Conservation (phyloP, 257 asterid genomes). For the Gynochthodes officinalis region DNA sequence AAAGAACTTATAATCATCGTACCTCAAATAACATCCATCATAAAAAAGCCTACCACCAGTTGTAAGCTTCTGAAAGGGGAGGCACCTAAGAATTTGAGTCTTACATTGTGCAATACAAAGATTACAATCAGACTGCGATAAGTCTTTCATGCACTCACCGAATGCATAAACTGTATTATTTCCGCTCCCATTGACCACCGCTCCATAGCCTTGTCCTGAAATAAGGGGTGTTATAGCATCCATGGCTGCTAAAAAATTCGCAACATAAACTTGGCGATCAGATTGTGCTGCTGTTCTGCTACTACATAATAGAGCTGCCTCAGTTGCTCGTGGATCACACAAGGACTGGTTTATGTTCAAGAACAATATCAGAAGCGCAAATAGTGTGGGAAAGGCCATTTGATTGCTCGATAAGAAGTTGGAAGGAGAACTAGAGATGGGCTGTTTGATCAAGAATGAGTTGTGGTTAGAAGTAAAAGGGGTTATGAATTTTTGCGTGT, state of each 20-base stretch:
- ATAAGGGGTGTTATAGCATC: constrained; percentile 38
- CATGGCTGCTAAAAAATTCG: constrained; percentile 53
- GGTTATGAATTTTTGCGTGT: too few species aligned
- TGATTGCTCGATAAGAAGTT: not conserved
- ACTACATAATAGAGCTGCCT: constrained; percentile 48
- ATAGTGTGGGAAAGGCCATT: constrained; percentile 17
- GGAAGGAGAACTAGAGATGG: not conserved
- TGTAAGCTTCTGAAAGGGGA: constrained; percentile 44
- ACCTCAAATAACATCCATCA: constrained; percentile 66
- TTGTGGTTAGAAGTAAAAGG: too few species aligned
- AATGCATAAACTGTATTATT: constrained; percentile 50
- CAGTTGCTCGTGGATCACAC: constrained; percentile 54
- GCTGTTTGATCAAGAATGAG: too few species aligned
- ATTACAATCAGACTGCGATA: constrained; percentile 53
- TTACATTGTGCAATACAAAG: constrained; percentile 60
- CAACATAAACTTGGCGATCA: constrained; percentile 37
- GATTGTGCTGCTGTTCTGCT: constrained; percentile 40
- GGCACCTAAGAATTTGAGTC: constrained; percentile 46
- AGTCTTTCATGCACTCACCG: constrained; percentile 68
- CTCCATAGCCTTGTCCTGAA: constrained; percentile 35
- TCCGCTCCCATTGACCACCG: constrained; percentile 42
- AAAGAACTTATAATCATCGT: constrained; percentile 55
- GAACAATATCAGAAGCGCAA: constrained; percentile 13
- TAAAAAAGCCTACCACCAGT: constrained; percentile 49
- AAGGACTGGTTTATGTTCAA: constrained; percentile 15